A percentile compares a stretch with the other conserved stretches of the same genome.
These are phyloP conservation scores for Astrothelium macrocarpum DNA, from an alignment of 495 filamentous ascomycete genomes.

Conservation along the genomic window DNA sequence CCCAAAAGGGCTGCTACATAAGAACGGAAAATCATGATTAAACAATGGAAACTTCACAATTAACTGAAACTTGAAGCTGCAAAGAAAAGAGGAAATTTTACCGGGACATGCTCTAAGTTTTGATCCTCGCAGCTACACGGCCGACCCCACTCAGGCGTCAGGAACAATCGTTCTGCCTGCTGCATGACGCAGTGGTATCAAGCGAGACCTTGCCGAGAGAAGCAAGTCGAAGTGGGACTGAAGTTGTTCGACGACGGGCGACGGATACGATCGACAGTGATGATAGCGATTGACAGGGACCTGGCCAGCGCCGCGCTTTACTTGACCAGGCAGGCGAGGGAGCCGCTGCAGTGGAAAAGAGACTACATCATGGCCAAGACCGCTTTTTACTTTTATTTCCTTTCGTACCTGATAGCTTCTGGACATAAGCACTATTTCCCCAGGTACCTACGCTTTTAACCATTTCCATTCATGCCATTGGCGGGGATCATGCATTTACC, in stretches of 20 bases:
- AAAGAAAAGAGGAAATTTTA: background rate
- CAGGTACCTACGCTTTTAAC: too few species aligned
- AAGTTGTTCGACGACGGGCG: background rate
- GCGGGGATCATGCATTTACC: too few species aligned
- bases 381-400: too few species aligned
- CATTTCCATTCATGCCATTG: too few species aligned
- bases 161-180: background rate
- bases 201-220: background rate
- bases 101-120: background rate
- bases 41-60: background rate
- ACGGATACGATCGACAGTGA: background rate
- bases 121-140: background rate
- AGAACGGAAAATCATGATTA: background rate
- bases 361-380: too few species aligned
- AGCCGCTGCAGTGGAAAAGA: background rate
- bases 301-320: background rate
- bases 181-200: background rate
- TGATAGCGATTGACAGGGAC: background rate
- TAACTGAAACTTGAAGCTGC: background rate
- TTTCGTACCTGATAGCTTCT: too few species aligned
- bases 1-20: conserved; percentile 10
- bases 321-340: background rate
- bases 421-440: too few species aligned
- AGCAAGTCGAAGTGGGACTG: conserved; percentile 2
- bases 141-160: conserved; percentile 3